Evolutionary conservation across 257 asterid genomes (phyloP).

Genomic region (Henckelia pumila): DNA sequence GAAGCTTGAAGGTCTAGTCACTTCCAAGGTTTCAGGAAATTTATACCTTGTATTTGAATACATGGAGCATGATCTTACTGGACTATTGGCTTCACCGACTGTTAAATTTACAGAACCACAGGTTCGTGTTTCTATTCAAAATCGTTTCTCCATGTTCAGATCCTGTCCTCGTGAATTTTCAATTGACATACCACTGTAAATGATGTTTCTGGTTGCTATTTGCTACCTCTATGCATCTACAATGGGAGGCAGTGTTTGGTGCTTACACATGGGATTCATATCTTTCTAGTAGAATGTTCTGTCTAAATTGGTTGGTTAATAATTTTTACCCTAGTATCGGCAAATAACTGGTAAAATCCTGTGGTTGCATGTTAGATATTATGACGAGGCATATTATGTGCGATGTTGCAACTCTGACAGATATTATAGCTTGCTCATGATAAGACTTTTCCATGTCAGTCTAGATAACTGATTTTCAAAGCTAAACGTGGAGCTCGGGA

Average conservation of each 20-base stretch:
- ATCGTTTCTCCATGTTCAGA: background rate
- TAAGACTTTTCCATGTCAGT: background rate
- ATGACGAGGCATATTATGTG: background rate
- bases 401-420: background rate
- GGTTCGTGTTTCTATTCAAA: constrained; percentile 39
- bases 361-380: background rate
- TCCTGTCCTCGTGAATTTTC: background rate
- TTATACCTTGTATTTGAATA: constrained; percentile 85
- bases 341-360: background rate
- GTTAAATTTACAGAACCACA: constrained; percentile 76
- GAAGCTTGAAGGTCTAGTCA: constrained; percentile 90
- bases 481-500: background rate
- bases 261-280: background rate
- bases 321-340: background rate
- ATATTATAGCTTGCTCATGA: background rate
- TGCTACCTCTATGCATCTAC: background rate
- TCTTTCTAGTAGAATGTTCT: background rate
- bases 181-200: background rate
- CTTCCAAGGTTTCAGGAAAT: constrained; percentile 80
- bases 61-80: constrained; percentile 95
- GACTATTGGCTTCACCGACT: constrained; percentile 69
- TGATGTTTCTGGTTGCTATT: background rate
- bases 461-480: background rate
- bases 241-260: background rate
- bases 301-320: background rate